Evolutionary conservation across 192 early-diverging fungal genomes (phyloP).

Genomic region (Entomortierella lignicola): DNA sequence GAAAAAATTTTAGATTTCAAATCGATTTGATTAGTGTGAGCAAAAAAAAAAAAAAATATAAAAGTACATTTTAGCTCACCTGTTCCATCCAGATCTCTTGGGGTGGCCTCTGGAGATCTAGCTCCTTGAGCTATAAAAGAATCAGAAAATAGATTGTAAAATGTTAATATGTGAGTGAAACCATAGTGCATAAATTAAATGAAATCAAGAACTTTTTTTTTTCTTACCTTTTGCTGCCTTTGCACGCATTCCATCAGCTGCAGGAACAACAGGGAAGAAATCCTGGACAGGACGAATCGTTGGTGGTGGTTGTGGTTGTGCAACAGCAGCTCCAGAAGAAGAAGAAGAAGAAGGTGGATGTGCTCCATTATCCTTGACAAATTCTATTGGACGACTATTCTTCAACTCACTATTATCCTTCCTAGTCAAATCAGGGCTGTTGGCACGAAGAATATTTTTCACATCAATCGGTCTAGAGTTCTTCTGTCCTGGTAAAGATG

Average conservation of each 20-base stretch:
- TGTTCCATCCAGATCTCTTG: constrained; percentile 11
- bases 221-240: constrained; percentile 8
- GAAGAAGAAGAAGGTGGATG: neutral
- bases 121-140: constrained; percentile 19
- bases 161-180: no score
- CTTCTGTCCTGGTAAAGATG: constrained; percentile 6
- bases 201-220: neutral
- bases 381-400: constrained; percentile 29
- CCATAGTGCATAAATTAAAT: neutral
- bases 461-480: constrained; percentile 23
- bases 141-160: no score
- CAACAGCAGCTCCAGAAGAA: neutral
- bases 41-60: no score
- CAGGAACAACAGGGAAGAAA: constrained; percentile 48
- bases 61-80: no score
- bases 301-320: constrained; percentile 15
- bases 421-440: constrained; percentile 22
- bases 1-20: no score
- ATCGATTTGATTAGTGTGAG: no score
- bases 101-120: constrained; percentile 11
- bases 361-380: constrained; percentile 21
- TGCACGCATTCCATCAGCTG: constrained; percentile 28
- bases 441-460: constrained; percentile 4
- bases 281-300: constrained; percentile 21
- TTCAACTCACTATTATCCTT: constrained; percentile 12